Base-by-base conservation (phyloP, 208 protist genomes). In the Leishmania aethiopica region DNA sequence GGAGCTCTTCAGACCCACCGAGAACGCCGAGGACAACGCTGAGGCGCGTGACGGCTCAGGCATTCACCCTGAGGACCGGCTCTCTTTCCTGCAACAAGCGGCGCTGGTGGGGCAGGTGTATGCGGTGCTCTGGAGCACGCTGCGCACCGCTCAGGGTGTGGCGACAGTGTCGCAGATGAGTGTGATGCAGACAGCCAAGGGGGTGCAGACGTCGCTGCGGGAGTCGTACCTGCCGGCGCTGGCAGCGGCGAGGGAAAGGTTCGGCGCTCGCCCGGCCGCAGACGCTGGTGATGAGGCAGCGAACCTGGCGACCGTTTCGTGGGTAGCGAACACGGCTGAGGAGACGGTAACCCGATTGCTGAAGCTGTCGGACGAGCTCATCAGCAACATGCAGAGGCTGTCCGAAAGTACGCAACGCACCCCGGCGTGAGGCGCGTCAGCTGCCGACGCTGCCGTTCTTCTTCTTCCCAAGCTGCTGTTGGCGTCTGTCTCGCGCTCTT, bases 81-180 rank as follows among this genome's bases (percentile, higher is more conserved):
- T 91, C 7, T 59, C 84, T 11, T 86, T 94, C 40, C 67, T 93
- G 17, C 93, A 96, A 75, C 89, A 96, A 73, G 83, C 84, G 40
- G 89, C 86, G 25, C 53, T 96, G 70, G 77, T 88, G 10, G 91
- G 88, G 37, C 91, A 94, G 84, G 76, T 93, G 60, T 96, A 93
- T 79, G 88, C 88, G 17, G 91, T 90, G 75, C 86, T 96, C 42
- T 94, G 88, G 89, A 85, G 89, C 62, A 84, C 91, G 77, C 77
- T 96, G 57, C 87, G 88, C 57, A 88, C 88, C n/a, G 69, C 81
- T 7, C 81, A 90, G 11, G 92, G 92, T 19, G 89, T 87, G 35
- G 37, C 75, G 62, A 81, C 79, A 47, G 84, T 89, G 81, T 70
- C 49, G 77, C 89, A 94, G 83, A 79, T 94, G 86, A 64, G 77